phyloP scores from a whole-genome alignment of 495 filamentous ascomycete genomes.

The Tetracladium setigerum region DNA sequence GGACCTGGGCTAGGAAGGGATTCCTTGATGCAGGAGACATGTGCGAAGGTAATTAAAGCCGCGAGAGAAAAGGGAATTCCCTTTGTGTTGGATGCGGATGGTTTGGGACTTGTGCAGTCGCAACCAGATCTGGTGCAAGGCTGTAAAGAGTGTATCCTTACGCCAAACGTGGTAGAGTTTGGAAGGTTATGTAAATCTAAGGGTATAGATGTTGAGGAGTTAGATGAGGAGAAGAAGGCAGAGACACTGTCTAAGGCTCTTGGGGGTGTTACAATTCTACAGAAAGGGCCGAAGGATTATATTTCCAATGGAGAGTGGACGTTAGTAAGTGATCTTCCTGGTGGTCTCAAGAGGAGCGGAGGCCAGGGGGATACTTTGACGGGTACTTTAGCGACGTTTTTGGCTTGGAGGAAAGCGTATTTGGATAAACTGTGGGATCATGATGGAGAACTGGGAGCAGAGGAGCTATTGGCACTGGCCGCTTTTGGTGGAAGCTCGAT shows the following conservation, averaged over 20 bases:
- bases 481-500: constrained; percentile 83
- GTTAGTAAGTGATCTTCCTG: constrained; percentile 62
- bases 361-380: constrained; percentile 96
- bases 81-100: constrained; percentile 90
- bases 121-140: constrained; percentile 71
- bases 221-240: constrained; percentile 28
- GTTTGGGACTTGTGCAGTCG: constrained; percentile 66
- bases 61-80: constrained; percentile 67
- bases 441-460: constrained; percentile 43
- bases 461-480: constrained; percentile 66
- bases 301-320: constrained; percentile 77
- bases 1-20: constrained; percentile 91
- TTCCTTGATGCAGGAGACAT: constrained; percentile 80
- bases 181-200: constrained; percentile 65
- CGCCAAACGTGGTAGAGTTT: constrained; percentile 94
- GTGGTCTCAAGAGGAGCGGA: constrained; percentile 83
- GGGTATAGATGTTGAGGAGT: constrained; percentile 48
- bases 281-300: constrained; percentile 82
- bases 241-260: constrained; percentile 64
- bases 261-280: constrained; percentile 82
- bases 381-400: constrained; percentile 76
- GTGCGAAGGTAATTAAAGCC: constrained; percentile 68
- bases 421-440: constrained; percentile 76
- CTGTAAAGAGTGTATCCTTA: constrained; percentile 80
- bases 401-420: constrained; percentile 85